Conservation (phyloP, 306 rosid genomes). For the Cucurbita moschata region DNA sequence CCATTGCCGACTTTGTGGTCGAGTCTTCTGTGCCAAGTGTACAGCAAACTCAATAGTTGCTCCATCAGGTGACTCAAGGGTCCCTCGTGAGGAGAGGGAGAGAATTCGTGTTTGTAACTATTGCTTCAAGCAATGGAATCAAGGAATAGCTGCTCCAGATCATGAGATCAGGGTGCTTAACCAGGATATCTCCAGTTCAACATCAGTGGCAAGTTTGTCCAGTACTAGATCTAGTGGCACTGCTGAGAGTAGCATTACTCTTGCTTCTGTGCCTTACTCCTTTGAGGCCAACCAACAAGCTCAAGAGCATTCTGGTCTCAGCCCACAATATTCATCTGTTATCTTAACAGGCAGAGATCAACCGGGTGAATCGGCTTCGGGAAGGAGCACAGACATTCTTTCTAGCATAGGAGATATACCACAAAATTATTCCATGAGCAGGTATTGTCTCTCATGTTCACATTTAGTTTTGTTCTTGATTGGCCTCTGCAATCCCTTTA, state of each 20-base stretch:
- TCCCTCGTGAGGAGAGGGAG: constrained; percentile 46
- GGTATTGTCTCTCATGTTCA: background rate
- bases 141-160: constrained; percentile 35
- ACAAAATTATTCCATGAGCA: constrained; percentile 10
- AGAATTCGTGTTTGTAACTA: constrained; percentile 82
- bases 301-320: constrained; percentile 31
- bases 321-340: constrained; percentile 3
- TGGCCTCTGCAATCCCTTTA: background rate
- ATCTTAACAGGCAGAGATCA: constrained; percentile 19
- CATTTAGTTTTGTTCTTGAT: background rate
- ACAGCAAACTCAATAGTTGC: constrained; percentile 69
- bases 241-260: constrained; percentile 53
- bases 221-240: constrained; percentile 66
- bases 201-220: constrained; percentile 43
- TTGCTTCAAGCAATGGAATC: constrained; percentile 80
- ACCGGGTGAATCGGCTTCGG: constrained; percentile 23
- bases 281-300: constrained; percentile 39
- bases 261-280: constrained; percentile 40
- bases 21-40: constrained; percentile 80
- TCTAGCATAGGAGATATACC: constrained; percentile 4
- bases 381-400: constrained; percentile 16
- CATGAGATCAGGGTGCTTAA: constrained; percentile 30
- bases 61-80: constrained; percentile 26
- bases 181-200: constrained; percentile 41
- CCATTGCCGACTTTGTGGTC: constrained; percentile 92